Conservation (phyloP, 2,329 filamentous ascomycete genomes). For the Fusarium gaditjirri region DNA sequence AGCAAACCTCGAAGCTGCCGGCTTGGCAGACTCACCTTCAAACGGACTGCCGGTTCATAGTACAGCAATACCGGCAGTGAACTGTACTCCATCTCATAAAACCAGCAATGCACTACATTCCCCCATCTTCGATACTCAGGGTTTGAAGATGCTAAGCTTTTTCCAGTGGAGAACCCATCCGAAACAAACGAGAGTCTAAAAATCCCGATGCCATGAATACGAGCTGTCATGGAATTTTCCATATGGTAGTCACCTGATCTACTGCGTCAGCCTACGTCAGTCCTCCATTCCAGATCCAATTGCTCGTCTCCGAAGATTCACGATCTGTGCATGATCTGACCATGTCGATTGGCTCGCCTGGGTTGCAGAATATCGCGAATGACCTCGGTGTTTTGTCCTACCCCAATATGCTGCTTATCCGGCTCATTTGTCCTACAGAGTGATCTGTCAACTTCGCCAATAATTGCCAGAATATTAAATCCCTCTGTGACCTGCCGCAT, state of each 20-base stretch:
- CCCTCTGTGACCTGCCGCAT: conserved; percentile 21
- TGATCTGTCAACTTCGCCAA: conserved; percentile 27
- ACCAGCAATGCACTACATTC: background rate
- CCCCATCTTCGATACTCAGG: conserved; percentile 5
- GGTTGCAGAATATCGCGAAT: background rate
- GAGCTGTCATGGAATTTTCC: conserved; percentile 5
- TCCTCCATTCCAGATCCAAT: background rate
- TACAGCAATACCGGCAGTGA: background rate
- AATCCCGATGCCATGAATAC: background rate
- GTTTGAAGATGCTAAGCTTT: conserved; percentile 32
- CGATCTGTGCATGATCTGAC: background rate
- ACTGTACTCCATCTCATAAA: background rate
- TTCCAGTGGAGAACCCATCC: conserved; percentile 34
- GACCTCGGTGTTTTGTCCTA: conserved; percentile 4
- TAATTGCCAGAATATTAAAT: conserved; percentile 15
- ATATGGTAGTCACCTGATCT: conserved; percentile 16
- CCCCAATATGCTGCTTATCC: conserved; percentile 12
- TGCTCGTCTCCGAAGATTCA: background rate
- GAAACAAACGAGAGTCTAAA: conserved; percentile 30
- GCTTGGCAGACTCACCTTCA: conserved; percentile 13
- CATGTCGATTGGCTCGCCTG: background rate
- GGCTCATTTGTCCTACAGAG: conserved; percentile 1
- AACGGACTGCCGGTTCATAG: background rate
- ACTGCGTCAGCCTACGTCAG: conserved; percentile 7
- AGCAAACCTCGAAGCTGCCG: background rate